Conservation (phyloP, 257 asterid species). For the Solanum sejunctum region DNA sequence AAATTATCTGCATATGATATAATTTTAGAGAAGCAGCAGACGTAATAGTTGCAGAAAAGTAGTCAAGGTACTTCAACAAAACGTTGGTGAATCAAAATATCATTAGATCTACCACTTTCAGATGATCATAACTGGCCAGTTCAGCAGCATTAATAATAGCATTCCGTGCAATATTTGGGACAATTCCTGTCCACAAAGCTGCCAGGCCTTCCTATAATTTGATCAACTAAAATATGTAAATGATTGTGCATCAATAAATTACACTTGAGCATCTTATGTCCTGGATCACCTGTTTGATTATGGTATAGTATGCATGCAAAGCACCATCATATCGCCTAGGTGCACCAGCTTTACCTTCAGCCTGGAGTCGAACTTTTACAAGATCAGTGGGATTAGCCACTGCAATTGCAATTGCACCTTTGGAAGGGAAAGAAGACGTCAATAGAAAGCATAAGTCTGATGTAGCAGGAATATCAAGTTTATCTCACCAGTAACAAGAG, state of each 20-base stretch:
- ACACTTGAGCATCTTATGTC: not conserved
- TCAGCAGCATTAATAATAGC: constrained; percentile 93
- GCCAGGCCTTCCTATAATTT: constrained; percentile 78
- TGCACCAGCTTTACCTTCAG: constrained; percentile 76
- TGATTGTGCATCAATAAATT: constrained; percentile 10
- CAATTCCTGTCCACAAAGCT: constrained; percentile 91
- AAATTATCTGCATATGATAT: constrained; percentile 41
- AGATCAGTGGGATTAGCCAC: constrained; percentile 98
- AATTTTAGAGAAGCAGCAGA: not conserved
- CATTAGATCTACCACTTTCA: constrained; percentile 52
- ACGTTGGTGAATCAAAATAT: not conserved
- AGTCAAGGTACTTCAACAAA: not conserved
- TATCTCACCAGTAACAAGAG: constrained; percentile 64
- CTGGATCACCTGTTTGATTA: constrained; percentile 54
- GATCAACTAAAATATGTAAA: not conserved
- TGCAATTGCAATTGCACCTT: constrained; percentile 88
- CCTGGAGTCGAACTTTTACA: constrained; percentile 91
- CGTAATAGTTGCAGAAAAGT: not conserved
- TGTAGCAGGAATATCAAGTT: not conserved
- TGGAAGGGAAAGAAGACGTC: constrained; percentile 5
- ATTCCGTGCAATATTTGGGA: constrained; percentile 87
- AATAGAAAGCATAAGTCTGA: not conserved
- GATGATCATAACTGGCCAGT: constrained; percentile 84
- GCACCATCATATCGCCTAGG: constrained; percentile 76
- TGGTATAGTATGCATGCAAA: constrained; percentile 70